Evolutionary conservation across 345 rosid species (phyloP).

Genomic region (Eucalyptus victrix): DNA sequence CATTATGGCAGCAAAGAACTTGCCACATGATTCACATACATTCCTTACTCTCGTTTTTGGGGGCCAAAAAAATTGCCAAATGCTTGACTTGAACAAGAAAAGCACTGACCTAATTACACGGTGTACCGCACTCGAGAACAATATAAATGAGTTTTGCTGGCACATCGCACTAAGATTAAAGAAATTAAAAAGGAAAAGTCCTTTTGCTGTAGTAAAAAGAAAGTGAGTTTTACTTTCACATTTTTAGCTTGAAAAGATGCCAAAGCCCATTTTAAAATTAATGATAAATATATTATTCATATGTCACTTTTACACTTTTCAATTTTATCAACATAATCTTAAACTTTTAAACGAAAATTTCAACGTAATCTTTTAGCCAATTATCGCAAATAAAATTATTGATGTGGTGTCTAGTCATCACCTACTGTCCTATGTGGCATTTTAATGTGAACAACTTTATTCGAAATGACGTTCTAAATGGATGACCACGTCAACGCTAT

Average conservation of each 20-base stretch:
- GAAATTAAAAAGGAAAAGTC: neutral
- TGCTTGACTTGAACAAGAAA: neutral
- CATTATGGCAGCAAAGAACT: too few relatives aligned
- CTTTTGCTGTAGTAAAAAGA: neutral
- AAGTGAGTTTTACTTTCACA: neutral
- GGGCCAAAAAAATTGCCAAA: neutral
- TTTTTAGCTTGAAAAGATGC: neutral
- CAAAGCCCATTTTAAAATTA: neutral
- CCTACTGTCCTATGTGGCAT: neutral
- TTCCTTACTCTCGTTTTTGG: too few relatives aligned
- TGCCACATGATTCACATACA: too few relatives aligned
- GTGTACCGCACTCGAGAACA: neutral
- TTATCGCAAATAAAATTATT: neutral
- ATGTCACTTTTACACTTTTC: fast-evolving
- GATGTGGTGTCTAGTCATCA: fast-evolving
- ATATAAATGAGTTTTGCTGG: neutral
- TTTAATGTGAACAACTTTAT: neutral
- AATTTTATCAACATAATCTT: neutral
- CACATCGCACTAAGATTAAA: neutral
- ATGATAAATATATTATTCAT: too few relatives aligned
- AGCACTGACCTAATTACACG: neutral
- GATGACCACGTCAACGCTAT: fast-evolving
- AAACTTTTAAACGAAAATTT: neutral
- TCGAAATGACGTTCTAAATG: fast-evolving
- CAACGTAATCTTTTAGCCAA: neutral